phyloP scores from a whole-genome alignment of 306 rosid genomes.

The Glycyrrhiza uralensis region DNA sequence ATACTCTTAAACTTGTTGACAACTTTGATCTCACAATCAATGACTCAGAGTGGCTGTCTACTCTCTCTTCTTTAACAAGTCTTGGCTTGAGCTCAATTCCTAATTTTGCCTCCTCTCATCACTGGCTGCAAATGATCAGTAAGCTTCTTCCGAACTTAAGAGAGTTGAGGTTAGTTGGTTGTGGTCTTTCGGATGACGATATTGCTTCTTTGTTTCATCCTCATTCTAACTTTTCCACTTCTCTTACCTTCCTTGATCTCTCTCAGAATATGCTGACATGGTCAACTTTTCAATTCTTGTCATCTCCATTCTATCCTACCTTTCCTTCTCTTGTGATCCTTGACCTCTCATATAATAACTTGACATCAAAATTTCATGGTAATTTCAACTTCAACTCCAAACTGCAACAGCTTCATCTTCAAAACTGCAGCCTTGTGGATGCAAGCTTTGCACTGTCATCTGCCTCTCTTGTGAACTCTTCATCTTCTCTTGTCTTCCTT shows the following conservation, averaged over 20 bases:
- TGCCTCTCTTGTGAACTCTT: too few relatives aligned
- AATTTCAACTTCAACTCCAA: background rate
- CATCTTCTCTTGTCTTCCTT: too few relatives aligned
- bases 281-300: background rate
- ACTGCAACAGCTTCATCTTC: background rate
- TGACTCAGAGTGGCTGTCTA: background rate
- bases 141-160: too few relatives aligned
- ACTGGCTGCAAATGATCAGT: background rate
- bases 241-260: conserved; percentile 14
- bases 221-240: too few relatives aligned
- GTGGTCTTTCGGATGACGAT: too few relatives aligned
- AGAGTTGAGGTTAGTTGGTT: too few relatives aligned
- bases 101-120: background rate
- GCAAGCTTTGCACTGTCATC: background rate
- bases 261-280: background rate
- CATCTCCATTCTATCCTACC: background rate
- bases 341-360: background rate
- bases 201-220: too few relatives aligned
- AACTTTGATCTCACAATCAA: background rate
- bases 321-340: background rate
- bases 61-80: background rate
- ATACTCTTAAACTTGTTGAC: background rate
- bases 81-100: background rate
- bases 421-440: background rate
- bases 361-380: too few relatives aligned